Base-by-base conservation (phyloP, 148 eudicot genomes). In the Vaccinium corymbosum region DNA sequence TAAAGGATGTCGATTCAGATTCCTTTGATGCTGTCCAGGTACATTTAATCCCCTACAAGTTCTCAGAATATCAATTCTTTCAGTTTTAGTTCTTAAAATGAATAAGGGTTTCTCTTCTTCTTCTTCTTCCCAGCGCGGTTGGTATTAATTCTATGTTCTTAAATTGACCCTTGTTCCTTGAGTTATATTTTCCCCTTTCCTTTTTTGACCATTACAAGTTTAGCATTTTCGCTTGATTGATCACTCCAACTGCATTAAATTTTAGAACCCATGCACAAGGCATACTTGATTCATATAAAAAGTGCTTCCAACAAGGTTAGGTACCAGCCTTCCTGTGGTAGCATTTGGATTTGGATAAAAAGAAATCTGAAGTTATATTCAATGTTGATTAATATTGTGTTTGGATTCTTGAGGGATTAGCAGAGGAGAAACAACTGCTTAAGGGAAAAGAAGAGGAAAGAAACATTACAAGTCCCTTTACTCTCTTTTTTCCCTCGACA, bases 21-120 rank as follows among this genome's bases (percentile, higher is more conserved):
- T 91, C 98, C 84, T 89, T 91, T 84, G 98, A 95, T 89, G 98
- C 97, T 91, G 90, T 95, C 48, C 98, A 95, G 98, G 98, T 95
- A 86, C 35, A 15, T 25, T 11, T 52, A 50, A 6, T 7, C 1
- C 61, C 55, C 38, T 4, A 0, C 15, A 51, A 22, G 10, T 53
- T 29, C 57, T 50, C n/a, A 3, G 57, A 77, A 22, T 76, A 19
- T 72, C 20, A 6, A 72, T 72, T 48, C 9, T 72, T 13, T 71
- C 3, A 35, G 20, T 29, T 27, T 13, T 27, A 70, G 32, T 25
- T 64, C 29, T 25, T 64, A 22, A 7, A 32, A 70, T 4, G 7
- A 70, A 4, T 70, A 29, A n/a, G 72, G 72, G 25, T 66, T 22
- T 7, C 16, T 42, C 46, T 42, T 42, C 46, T 38, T 38, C 42